Base-by-base conservation (phyloP, 2,329 filamentous ascomycete species). In the Scedosporium boydii region DNA sequence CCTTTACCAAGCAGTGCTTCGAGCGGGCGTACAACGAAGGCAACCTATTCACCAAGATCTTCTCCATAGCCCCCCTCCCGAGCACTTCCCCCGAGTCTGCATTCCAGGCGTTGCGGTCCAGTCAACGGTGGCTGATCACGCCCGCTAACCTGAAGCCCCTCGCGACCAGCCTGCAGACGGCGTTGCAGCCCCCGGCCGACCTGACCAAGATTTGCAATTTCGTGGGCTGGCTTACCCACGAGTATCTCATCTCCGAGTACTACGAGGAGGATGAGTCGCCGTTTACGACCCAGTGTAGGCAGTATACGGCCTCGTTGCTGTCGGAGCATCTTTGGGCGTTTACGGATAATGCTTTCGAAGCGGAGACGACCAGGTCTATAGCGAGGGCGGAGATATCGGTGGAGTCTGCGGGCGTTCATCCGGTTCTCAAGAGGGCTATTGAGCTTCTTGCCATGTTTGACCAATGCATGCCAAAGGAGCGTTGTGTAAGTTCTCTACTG, bases 361-460 rank as follows among this genome's bases (percentile, higher is more conserved):
- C 77, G 0, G 83, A 86, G 68, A 77, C 86, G 10, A 75, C 76
- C 2, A 84, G 80, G 70, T 80, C 79, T 1, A 82, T 86, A 60
- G 74, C 80, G 1, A 81, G 77, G 67, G 80, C 77, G 12, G 66
- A 74, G 0, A 70, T 83, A 1, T 72, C 78, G 5, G 76, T 78
- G 9, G 78, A 79, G 3, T 73, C 78, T 1, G 72, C 85, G 1
- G 81, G 80, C 63, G 80, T 84, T n/a, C 73, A 74, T 0, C 78
- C 80, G 0, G 78, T 79, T 2, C 72, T 78, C 1, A 85, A 82
- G 67, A 78, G 77, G 34, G 84, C 85, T 0, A 74, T 86, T 9
- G 82, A 84, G 65, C 74, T 88, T 21, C 72, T 88, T 7, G 75
- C 79, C 63, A 79, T 85, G 80, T 87, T 87, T 68, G 85, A 87